These are phyloP conservation scores for Favolaschia claudopus DNA, from an alignment of 768 basidiomycete species.

Conservation along the genomic window DNA sequence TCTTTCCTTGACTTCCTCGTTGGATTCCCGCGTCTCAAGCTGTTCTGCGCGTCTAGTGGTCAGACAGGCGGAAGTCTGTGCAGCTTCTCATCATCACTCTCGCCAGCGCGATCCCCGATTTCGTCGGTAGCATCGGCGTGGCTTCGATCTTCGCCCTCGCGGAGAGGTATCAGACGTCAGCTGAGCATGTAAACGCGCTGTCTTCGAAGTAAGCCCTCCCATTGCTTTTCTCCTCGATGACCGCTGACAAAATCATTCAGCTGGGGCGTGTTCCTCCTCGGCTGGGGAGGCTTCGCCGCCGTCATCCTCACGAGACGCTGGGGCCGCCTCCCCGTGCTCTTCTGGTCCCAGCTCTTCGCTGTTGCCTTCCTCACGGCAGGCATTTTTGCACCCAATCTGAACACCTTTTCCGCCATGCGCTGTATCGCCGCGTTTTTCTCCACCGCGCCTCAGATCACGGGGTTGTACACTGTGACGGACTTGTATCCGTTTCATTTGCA, in stretches of 20 bases:
- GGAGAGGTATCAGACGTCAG: constrained; percentile 58
- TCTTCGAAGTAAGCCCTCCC: constrained; percentile 55
- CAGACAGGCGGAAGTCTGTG: constrained; percentile 55
- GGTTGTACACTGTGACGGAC: constrained; percentile 59
- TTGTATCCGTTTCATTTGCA: constrained; percentile 68
- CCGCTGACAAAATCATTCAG: neutral
- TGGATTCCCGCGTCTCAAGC: neutral
- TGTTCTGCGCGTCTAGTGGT: constrained; percentile 47
- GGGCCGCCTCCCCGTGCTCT: constrained; percentile 67
- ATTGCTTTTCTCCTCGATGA: neutral
- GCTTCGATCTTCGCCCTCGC: constrained; percentile 69
- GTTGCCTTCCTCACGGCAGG: constrained; percentile 60
- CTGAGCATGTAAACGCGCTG: constrained; percentile 65
- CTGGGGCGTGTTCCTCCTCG: constrained; percentile 27
- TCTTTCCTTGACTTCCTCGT: neutral
- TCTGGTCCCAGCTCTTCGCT: constrained; percentile 63
- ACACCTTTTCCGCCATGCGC: constrained; percentile 50
- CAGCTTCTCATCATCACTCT: constrained; percentile 69
- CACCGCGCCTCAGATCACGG: constrained; percentile 63
- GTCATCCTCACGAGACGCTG: constrained; percentile 59
- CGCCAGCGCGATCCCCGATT: constrained; percentile 73
- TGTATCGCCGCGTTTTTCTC: constrained; percentile 45
- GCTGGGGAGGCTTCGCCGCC: constrained; percentile 57
- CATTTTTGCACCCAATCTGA: constrained; percentile 59
- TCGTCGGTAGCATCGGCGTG: constrained; percentile 72